Conservation (phyloP, 805 yeast species). For the Candida qinlingensis region DNA sequence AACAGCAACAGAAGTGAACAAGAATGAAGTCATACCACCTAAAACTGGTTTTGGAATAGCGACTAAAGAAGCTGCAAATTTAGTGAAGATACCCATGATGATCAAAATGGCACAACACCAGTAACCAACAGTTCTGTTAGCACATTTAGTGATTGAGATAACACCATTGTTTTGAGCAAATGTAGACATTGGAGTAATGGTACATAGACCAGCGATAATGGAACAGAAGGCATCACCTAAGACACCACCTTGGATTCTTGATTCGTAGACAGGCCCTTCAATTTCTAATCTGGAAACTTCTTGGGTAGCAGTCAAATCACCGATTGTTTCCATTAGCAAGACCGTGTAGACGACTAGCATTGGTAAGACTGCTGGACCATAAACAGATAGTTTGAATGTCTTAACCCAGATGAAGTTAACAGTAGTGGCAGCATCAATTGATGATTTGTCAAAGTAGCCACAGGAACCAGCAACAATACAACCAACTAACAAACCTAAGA, state of each 20-base stretch:
- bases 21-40: conserved; percentile 84
- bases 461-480: conserved; percentile 91
- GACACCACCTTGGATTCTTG: conserved; percentile 89
- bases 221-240: conserved; percentile 86
- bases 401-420: conserved; percentile 88
- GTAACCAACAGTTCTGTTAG: conserved; percentile 74
- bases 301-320: conserved; percentile 89
- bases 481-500: conserved; percentile 77
- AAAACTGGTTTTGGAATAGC: conserved; percentile 75
- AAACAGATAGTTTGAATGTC: conserved; percentile 68
- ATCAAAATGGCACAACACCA: conserved; percentile 76
- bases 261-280: conserved; percentile 75
- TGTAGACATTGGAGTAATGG: conserved; percentile 83
- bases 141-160: conserved; percentile 86
- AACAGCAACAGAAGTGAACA: conserved; percentile 71
- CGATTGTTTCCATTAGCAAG: conserved; percentile 86
- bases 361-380: conserved; percentile 85
- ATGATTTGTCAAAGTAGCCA: conserved; percentile 63
- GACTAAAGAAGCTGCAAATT: conserved; percentile 83
- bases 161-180: conserved; percentile 97
- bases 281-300: conserved; percentile 84
- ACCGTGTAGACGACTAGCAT: conserved; percentile 77
- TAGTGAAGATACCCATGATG: conserved; percentile 83
- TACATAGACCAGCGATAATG: conserved; percentile 68
- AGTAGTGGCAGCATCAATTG: conserved; percentile 68